Conservation (phyloP, 192 early-diverging fungal genomes). For the Endogone sp. region DNA sequence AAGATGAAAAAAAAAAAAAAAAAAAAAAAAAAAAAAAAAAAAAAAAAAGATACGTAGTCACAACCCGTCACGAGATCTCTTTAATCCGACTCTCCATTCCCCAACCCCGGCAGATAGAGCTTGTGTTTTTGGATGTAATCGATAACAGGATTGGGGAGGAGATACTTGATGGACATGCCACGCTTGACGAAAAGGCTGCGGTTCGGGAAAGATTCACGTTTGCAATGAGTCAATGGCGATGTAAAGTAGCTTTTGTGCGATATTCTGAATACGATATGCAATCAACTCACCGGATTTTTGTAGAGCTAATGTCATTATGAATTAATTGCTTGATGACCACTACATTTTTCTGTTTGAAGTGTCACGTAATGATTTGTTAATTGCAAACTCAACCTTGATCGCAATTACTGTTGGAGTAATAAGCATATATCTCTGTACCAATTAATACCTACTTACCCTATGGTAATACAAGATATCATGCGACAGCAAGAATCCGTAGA, state of each 20-base stretch:
- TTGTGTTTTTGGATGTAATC: conserved; percentile 79
- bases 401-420: background rate
- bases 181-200: conserved; percentile 92
- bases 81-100: too few species aligned
- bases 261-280: background rate
- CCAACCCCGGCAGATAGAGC: conserved; percentile 66
- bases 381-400: background rate
- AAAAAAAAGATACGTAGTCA: too few species aligned
- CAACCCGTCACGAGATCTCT: too few species aligned
- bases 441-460: conserved; percentile 57
- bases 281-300: conserved; percentile 77
- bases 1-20: too few species aligned
- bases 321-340: conserved; percentile 94
- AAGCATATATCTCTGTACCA: background rate
- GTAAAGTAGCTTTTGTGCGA: too few species aligned
- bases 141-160: conserved; percentile 89
- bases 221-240: too few species aligned
- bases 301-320: conserved; percentile 97
- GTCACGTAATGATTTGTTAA: background rate
- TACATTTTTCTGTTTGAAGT: conserved; percentile 69
- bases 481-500: conserved; percentile 86
- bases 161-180: conserved; percentile 92
- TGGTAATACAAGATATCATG: conserved; percentile 90
- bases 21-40: too few species aligned
- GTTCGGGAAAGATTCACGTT: too few species aligned